Evolutionary conservation across 2,329 filamentous ascomycete species (phyloP).

Genomic region (Geosmithia flava): DNA sequence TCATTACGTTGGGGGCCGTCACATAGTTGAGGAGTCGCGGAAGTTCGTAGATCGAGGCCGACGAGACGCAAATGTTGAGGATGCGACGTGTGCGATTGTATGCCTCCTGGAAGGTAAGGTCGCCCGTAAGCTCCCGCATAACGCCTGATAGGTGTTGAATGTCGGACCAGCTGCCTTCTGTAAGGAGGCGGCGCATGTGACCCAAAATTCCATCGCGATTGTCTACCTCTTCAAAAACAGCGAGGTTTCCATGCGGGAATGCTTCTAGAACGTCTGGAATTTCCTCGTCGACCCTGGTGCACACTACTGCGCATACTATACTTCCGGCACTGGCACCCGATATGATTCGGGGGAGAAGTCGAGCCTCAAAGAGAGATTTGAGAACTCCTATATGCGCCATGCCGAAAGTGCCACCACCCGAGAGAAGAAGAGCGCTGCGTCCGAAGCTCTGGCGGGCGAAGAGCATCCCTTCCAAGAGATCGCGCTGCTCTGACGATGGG

Average conservation of each 20-base stretch:
- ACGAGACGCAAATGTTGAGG: slow-evolving; percentile 88
- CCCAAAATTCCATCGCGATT: slow-evolving; percentile 50
- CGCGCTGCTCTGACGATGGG: slow-evolving; percentile 43
- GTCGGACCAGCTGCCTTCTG: slow-evolving; percentile 75
- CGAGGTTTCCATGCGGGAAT: slow-evolving; percentile 70
- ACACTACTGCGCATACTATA: slow-evolving; percentile 73
- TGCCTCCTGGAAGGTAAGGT: slow-evolving; percentile 90
- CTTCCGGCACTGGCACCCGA: slow-evolving; percentile 81
- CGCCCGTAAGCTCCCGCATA: slow-evolving; percentile 69
- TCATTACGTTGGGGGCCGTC: slow-evolving; percentile 85
- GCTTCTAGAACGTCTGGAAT: slow-evolving; percentile 55
- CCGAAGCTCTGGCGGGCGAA: slow-evolving; percentile 70
- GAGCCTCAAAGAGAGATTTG: slow-evolving; percentile 64
- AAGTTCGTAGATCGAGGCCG: slow-evolving; percentile 75
- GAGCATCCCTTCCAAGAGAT: slow-evolving; percentile 55
- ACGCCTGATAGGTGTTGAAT: slow-evolving; percentile 70
- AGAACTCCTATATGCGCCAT: slow-evolving; percentile 88
- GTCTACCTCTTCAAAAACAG: slow-evolving; percentile 59
- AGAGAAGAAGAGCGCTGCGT: slow-evolving; percentile 70
- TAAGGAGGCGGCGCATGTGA: slow-evolving; percentile 61
- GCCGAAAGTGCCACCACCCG: slow-evolving; percentile 78
- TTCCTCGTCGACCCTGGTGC: slow-evolving; percentile 66
- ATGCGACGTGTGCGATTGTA: slow-evolving; percentile 91
- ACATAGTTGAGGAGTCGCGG: slow-evolving; percentile 84
- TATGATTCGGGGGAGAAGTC: slow-evolving; percentile 71